Evolutionary conservation across 495 filamentous ascomycete genomes (phyloP).

Genomic region (Aspergillus saccharolyticus): DNA sequence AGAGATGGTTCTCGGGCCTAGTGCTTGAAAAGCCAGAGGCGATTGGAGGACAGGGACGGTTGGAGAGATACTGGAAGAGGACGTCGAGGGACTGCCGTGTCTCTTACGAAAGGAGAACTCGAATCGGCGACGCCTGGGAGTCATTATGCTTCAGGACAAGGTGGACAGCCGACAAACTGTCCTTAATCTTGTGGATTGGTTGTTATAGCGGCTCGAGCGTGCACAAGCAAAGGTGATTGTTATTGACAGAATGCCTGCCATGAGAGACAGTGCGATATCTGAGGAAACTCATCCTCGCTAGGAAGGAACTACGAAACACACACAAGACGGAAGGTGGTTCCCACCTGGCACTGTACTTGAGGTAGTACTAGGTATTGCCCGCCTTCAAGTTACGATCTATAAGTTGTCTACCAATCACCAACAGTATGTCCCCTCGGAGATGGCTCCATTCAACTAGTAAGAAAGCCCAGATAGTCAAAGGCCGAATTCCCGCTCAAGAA

Average conservation of each 20-base stretch:
- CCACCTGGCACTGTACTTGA: too few species aligned
- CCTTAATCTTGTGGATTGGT: background rate
- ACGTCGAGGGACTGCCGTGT: slow-evolving; percentile 14
- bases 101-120: slow-evolving; percentile 19
- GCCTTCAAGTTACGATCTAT: background rate
- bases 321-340: background rate
- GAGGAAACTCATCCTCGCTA: background rate
- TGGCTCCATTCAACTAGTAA: slow-evolving; percentile 16
- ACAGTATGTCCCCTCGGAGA: background rate
- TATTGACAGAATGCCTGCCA: background rate
- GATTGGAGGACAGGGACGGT: slow-evolving; percentile 20
- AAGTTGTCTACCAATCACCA: background rate
- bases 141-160: slow-evolving; percentile 7
- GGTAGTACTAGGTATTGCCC: too few species aligned
- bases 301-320: background rate
- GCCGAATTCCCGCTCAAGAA: slow-evolving; percentile 55
- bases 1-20: slow-evolving; percentile 10
- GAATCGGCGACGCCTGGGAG: slow-evolving; percentile 13
- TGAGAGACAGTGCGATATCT: background rate
- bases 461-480: slow-evolving; percentile 31
- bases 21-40: slow-evolving; percentile 18
- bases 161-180: background rate
- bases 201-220: background rate
- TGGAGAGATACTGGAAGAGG: slow-evolving; percentile 19
- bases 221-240: background rate